Evolutionary conservation across 345 rosid species (phyloP), one percentile per base, ranked within the genome.

Genomic region (Hevea brasiliensis): DNA sequence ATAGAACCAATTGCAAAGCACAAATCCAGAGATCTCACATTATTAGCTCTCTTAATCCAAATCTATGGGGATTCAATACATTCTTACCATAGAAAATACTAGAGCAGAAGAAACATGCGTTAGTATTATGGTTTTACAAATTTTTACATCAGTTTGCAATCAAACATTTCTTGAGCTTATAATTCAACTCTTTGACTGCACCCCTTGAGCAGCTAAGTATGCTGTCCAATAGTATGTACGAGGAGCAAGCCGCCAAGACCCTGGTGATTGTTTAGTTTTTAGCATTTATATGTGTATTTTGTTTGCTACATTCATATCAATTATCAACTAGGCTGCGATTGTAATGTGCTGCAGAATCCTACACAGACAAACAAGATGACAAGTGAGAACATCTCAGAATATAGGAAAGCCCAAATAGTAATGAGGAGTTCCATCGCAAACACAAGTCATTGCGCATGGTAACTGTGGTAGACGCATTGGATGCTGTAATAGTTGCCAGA

Each of bases 351-450:
- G 37, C 57, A 47, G 14, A 65, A 26, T 65, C 55, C 56, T 24
- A 65, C 69, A 65, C 2, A 26, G 41, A 26, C 55, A 41, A 65
- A 47, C 14, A 47, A 23, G 32, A 40, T 14, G n/a, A 18, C n/a
- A 17, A 17, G 55, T 12, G 18, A 3, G 18, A 64, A 64, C 26
- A 23, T 64, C 7, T 64, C 29, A n/a, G 7, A 64, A 32, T 9
- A 62, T 41, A 44, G 53, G 54, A 11, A 42, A 11, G 4, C 6
- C 21, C n/a, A 8, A 14, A 8, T 60, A 29, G 44, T 10, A 62
- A 62, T 62, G 67, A 61, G 18, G 66, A n/a, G 26, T 62, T 62
- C 47, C 48, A 62, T 48, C 40, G 15, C 2, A 18, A 41, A 62
- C 44, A n/a, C 14, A 23, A 40, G 20, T 20, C 15, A 21, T 40